Base-by-base conservation (phyloP, 495 filamentous ascomycete genomes). In the Aspergillus ellipticus region DNA sequence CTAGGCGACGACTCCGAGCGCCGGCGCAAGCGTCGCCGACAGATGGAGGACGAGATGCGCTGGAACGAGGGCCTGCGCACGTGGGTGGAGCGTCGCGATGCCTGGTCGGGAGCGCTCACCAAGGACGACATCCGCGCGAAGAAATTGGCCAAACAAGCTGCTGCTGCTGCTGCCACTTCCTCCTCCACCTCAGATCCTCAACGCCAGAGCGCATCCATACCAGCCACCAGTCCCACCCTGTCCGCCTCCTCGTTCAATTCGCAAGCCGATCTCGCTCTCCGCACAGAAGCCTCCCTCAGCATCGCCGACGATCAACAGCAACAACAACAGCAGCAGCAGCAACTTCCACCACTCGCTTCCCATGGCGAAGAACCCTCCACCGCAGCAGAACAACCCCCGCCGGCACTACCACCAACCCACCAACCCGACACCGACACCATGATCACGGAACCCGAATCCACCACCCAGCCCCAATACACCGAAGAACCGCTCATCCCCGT, bases 51-150 rank as follows among this genome's bases (percentile, higher is more conserved):
- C 31, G 93, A 97, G 65, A 83, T 89, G 79, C 65, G 69, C 16
- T 95, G 89, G 89, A 97, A 97, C 58, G 74, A 82, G 19, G 94
- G 94, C 0, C 66, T 98, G 39, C 77, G 83, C 43, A 85, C 84
- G 59, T 98, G 87, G 74, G 76, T 84, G 43, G 82, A 82, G 31
- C 76, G 89, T 49, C 81, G 94, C 39, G 83, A 97, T 72, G 86
- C 83, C 15, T 98, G 94, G 94, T 88, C 90, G 10, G 86, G 87
- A n/a, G 94, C 92, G 3, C 75, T 59, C 37, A 71, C 67, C 20
- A 65, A 64, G 45, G 55, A 65, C 28, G 64, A 74, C 49, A 62
- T 74, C 42, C 60, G 45, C 21, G 22, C 45, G 22, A 48, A 17
- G 28, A 1, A 48, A 5, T 22, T 29, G 45, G 26, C 13, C 45